Conservation (phyloP, 345 rosid genomes). For the Eucalyptus cladocalyx region DNA sequence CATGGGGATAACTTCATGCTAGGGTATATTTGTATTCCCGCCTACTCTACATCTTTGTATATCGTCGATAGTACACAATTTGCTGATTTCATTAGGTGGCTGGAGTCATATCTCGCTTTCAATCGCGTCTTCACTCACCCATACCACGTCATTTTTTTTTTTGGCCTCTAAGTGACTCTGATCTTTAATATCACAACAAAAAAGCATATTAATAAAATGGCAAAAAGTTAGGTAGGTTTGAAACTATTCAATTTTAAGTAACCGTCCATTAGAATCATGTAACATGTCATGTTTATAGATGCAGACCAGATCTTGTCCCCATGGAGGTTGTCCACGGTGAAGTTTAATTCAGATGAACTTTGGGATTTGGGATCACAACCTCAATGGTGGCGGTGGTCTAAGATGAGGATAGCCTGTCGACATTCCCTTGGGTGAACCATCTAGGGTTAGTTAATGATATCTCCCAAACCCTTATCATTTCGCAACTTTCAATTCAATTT, state of each 20-base stretch:
- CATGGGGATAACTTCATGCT: background rate
- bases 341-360: background rate
- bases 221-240: background rate
- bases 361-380: background rate
- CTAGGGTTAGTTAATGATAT: background rate
- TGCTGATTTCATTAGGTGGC: background rate
- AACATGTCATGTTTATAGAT: background rate
- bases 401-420: background rate
- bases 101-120: background rate
- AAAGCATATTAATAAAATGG: background rate
- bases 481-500: background rate
- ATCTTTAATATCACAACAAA: background rate
- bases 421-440: background rate
- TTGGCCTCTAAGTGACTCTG: background rate
- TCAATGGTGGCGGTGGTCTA: fast-evolving
- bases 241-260: background rate
- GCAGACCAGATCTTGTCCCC: background rate
- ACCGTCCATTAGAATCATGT: background rate
- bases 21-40: background rate
- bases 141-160: background rate
- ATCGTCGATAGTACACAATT: background rate
- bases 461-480: background rate
- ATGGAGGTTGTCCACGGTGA: background rate
- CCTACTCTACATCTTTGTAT: background rate
- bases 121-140: background rate